A percentile compares a stretch with the other conserved stretches of the same genome.
Conservation (phyloP, 1,139 yeast genomes). For the Wickerhamiella infanticola region DNA sequence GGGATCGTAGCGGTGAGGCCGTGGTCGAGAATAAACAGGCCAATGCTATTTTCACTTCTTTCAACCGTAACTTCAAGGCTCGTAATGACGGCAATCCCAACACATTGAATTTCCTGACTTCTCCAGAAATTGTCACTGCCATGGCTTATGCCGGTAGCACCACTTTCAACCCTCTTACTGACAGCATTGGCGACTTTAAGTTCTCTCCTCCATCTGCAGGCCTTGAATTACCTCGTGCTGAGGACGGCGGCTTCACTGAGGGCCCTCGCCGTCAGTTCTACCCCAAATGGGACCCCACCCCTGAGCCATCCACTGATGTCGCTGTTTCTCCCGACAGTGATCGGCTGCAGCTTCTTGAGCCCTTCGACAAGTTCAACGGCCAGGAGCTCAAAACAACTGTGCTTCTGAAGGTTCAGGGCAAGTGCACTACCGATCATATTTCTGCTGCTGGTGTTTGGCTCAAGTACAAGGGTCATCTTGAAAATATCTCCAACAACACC, state of each 20-base stretch:
- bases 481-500: slow-evolving; percentile 87
- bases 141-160: slow-evolving; percentile 88
- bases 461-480: slow-evolving; percentile 94
- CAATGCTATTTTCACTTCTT: slow-evolving; percentile 86
- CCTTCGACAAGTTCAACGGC: slow-evolving; percentile 76
- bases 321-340: slow-evolving; percentile 64
- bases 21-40: slow-evolving; percentile 38
- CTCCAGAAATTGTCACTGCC: slow-evolving; percentile 95
- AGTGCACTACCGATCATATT: slow-evolving; percentile 96
- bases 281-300: slow-evolving; percentile 51
- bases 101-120: slow-evolving; percentile 90
- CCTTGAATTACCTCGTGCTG: slow-evolving; percentile 57
- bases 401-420: slow-evolving; percentile 83
- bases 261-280: slow-evolving; percentile 67
- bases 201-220: slow-evolving; percentile 67
- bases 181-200: slow-evolving; percentile 55
- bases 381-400: slow-evolving; percentile 65
- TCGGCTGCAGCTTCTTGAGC: slow-evolving; percentile 72
- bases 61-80: slow-evolving; percentile 92
- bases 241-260: slow-evolving; percentile 47
- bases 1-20: slow-evolving; percentile 52
- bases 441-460: slow-evolving; percentile 99
- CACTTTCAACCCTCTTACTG: slow-evolving; percentile 76
- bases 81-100: slow-evolving; percentile 96
- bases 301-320: slow-evolving; percentile 56